Evolutionary conservation across 1,284 basidiomycete genomes (phyloP).

Genomic region (Sutorius eximius): DNA sequence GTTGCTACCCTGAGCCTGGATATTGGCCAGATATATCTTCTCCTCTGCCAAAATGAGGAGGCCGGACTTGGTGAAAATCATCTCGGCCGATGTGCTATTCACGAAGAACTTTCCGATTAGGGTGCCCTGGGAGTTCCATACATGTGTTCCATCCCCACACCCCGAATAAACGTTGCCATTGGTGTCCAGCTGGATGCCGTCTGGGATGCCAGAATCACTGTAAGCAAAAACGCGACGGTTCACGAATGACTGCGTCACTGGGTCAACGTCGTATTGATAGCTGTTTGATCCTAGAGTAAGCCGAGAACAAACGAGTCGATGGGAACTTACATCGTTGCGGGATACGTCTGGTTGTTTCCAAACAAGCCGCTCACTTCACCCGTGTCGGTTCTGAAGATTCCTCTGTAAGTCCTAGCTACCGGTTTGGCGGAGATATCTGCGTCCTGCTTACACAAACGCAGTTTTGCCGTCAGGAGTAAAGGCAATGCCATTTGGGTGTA

Average conservation of each 20-base stretch:
- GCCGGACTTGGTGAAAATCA: conserved; percentile 50
- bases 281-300: conserved; percentile 35
- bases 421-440: conserved; percentile 2
- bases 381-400: conserved; percentile 49
- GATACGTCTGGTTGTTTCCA: conserved; percentile 60
- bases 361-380: conserved; percentile 48
- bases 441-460: conserved; percentile 60
- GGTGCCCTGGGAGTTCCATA: conserved; percentile 63
- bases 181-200: conserved; percentile 57
- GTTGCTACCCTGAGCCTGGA: conserved; percentile 17
- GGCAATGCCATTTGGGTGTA: conserved; percentile 64
- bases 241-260: conserved; percentile 51
- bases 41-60: conserved; percentile 20
- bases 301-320: neutral
- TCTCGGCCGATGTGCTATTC: conserved; percentile 57
- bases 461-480: conserved; percentile 65
- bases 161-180: conserved; percentile 23
- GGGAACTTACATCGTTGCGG: conserved; percentile 62
- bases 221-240: conserved; percentile 76
- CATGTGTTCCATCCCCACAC: conserved; percentile 40
- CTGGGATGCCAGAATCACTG: conserved; percentile 64
- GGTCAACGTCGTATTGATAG: conserved; percentile 70
- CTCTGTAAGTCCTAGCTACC: neutral
- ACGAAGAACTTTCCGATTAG: conserved; percentile 77
- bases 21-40: conserved; percentile 16